Evolutionary conservation across 2,329 filamentous ascomycete genomes (phyloP).

Genomic region (Metarhizium humberi): DNA sequence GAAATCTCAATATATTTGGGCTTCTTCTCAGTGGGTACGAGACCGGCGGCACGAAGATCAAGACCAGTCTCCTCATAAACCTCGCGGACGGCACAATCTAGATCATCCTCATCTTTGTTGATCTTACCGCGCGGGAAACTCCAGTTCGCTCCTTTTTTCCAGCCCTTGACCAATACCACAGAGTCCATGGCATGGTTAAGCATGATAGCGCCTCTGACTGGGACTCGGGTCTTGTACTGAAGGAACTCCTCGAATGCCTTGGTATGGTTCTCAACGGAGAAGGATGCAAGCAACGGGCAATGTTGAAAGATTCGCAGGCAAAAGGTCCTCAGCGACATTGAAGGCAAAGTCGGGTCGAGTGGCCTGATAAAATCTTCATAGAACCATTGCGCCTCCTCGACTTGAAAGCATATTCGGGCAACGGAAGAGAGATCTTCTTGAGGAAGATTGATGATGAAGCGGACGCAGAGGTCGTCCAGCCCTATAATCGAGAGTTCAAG

Average conservation of each 20-base stretch:
- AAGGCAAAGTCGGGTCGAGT: slow-evolving; percentile 73
- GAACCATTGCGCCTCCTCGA: slow-evolving; percentile 99
- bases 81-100: slow-evolving; percentile 89
- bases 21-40: slow-evolving; percentile 62
- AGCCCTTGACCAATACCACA: slow-evolving; percentile 87
- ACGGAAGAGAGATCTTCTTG: slow-evolving; percentile 82
- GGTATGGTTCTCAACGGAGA: slow-evolving; percentile 67
- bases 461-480: slow-evolving; percentile 95
- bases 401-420: slow-evolving; percentile 93
- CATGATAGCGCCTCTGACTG: slow-evolving; percentile 88
- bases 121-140: slow-evolving; percentile 96
- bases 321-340: slow-evolving; percentile 76
- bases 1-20: slow-evolving; percentile 81
- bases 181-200: slow-evolving; percentile 92
- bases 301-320: slow-evolving; percentile 88
- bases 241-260: slow-evolving; percentile 87
- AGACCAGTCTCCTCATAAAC: slow-evolving; percentile 95
- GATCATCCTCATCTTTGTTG: slow-evolving; percentile 90
- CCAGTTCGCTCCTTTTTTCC: slow-evolving; percentile 96
- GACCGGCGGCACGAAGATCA: slow-evolving; percentile 64
- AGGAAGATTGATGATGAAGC: slow-evolving; percentile 96
- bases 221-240: slow-evolving; percentile 88
- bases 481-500: slow-evolving; percentile 36
- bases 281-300: slow-evolving; percentile 77
- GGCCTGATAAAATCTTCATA: slow-evolving; percentile 99